A percentile compares a stretch with the other conserved stretches of the same genome.
phyloP scores from a whole-genome alignment of 2,329 filamentous ascomycete genomes.

The Fusarium newnesense region DNA sequence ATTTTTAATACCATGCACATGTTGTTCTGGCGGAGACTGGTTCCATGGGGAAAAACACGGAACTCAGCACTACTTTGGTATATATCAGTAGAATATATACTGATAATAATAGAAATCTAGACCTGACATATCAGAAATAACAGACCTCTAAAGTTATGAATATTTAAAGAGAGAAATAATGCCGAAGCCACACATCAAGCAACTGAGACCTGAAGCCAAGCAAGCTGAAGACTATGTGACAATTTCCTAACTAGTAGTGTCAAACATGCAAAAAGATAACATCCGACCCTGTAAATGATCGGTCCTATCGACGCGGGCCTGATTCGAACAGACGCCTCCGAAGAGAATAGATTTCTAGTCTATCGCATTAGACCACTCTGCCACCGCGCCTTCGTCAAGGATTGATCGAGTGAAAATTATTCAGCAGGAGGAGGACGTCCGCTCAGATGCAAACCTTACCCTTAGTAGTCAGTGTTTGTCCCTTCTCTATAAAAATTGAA shows the following conservation, averaged over 20 bases:
- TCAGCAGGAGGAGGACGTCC: not conserved
- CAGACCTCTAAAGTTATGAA: not conserved
- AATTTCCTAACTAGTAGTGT: not conserved
- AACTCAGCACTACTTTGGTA: not conserved
- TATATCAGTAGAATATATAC: not conserved
- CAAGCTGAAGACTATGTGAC: not conserved
- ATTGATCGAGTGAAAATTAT: not conserved
- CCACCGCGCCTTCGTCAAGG: slow-evolving; percentile 41
- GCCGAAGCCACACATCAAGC: not conserved
- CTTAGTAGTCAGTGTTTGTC: not conserved
- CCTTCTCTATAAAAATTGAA: not conserved
- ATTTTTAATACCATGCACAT: not conserved
- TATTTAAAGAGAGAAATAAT: not conserved
- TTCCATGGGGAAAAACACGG: not conserved
- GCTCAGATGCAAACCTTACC: not conserved
- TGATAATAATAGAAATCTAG: not conserved
- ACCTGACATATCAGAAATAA: not conserved
- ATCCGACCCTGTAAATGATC: not conserved
- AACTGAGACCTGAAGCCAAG: not conserved
- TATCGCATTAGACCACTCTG: slow-evolving; percentile 49
- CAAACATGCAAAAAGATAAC: slow-evolving; percentile 5
- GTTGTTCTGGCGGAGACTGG: not conserved
- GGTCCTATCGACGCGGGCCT: slow-evolving; percentile 43
- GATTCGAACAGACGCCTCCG: slow-evolving; percentile 50
- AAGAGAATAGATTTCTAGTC: slow-evolving; percentile 49